A percentile compares a stretch with the other conserved stretches of the same genome.
These are phyloP conservation scores for Populus nigra DNA, from an alignment of 345 rosid species.

Conservation along the genomic window DNA sequence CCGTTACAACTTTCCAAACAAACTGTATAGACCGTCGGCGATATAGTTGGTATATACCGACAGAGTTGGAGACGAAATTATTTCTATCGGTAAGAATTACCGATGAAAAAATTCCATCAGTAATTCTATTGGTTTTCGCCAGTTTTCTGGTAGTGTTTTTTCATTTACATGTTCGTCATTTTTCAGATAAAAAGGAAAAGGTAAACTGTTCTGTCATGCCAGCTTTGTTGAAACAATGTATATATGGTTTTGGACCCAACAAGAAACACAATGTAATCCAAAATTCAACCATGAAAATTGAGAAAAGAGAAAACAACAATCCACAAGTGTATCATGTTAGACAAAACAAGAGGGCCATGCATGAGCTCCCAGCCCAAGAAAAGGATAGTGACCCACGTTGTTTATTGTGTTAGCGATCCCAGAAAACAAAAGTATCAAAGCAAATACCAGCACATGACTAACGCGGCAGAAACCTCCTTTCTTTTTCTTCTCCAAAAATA, in stretches of 20 bases:
- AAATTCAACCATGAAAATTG: neutral
- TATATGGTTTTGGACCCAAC: neutral
- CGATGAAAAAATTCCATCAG: too few relatives aligned
- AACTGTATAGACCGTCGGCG: too few relatives aligned
- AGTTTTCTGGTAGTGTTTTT: too few relatives aligned
- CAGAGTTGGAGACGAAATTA: too few relatives aligned
- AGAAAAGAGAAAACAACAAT: neutral
- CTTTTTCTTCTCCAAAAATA: neutral
- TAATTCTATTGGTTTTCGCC: too few relatives aligned
- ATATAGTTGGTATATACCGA: too few relatives aligned
- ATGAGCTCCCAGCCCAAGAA: conserved; percentile 15
- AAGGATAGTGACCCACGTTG: conserved; percentile 15
- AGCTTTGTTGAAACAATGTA: neutral
- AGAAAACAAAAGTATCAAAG: conserved; percentile 40
- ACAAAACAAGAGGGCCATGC: conserved; percentile 38
- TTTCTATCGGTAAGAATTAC: too few relatives aligned
- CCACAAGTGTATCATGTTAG: conserved; percentile 9
- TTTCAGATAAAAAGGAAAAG: neutral
- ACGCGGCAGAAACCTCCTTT: neutral
- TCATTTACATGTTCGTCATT: too few relatives aligned
- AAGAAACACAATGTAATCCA: neutral
- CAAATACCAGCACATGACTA: conserved; percentile 22
- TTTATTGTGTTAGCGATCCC: conserved; percentile 27
- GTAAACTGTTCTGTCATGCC: neutral
- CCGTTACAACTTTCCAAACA: too few relatives aligned